Percentiles rank a stretch among this genome's conserved stretches.
These are phyloP conservation scores for Lipomyces orientalis DNA, from an alignment of 805 yeast genomes.

Conservation along the genomic window DNA sequence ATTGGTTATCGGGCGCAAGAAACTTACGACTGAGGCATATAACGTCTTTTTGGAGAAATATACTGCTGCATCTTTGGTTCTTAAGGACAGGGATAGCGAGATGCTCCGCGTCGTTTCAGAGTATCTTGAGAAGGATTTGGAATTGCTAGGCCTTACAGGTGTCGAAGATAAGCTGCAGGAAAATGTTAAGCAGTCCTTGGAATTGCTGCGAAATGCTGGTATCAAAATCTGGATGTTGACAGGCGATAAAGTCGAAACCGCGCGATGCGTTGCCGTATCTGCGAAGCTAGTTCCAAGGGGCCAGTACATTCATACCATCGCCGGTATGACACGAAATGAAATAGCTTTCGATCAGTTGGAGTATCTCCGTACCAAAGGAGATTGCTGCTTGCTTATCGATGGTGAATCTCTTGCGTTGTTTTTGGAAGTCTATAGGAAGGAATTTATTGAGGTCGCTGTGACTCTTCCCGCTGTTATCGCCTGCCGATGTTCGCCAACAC, in stretches of 20 bases:
- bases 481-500: conserved; percentile 98
- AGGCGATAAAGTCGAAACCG: conserved; percentile 98
- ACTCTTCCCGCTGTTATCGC: conserved; percentile 93
- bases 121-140: conserved; percentile 81
- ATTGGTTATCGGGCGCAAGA: conserved; percentile 88
- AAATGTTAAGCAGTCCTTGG: conserved; percentile 91
- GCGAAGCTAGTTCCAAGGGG: conserved; percentile 92
- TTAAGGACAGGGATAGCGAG: conserved; percentile 76
- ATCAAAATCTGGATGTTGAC: conserved; percentile 99
- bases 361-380: conserved; percentile 64
- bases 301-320: conserved; percentile 86
- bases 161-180: conserved; percentile 94
- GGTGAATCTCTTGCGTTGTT: conserved; percentile 86
- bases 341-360: conserved; percentile 81
- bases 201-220: conserved; percentile 92
- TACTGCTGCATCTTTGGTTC: conserved; percentile 73
- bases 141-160: conserved; percentile 90
- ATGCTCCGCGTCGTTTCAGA: conserved; percentile 72
- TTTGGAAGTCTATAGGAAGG: conserved; percentile 65
- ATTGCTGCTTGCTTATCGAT: conserved; percentile 83
- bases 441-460: conserved; percentile 79
- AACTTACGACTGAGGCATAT: conserved; percentile 58
- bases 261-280: conserved; percentile 96
- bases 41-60: conserved; percentile 69
- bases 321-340: conserved; percentile 62